These are phyloP conservation scores for Auriscalpium microsporum DNA, from an alignment of 768 basidiomycete genomes.

Conservation along the genomic window DNA sequence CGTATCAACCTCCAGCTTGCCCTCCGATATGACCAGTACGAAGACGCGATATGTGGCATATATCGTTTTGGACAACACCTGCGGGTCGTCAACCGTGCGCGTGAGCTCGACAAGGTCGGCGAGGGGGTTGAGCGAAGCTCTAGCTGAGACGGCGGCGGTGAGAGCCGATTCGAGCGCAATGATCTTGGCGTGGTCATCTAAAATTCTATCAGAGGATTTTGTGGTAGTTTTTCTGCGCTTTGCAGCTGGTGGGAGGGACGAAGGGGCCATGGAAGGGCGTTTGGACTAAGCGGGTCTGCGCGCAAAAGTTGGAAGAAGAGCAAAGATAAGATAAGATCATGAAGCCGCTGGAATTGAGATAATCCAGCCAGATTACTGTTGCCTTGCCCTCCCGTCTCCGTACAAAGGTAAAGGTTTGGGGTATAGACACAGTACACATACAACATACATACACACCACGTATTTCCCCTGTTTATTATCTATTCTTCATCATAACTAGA, in stretches of 20 bases:
- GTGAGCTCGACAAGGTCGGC: slow-evolving; percentile 65
- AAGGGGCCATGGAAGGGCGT: background rate
- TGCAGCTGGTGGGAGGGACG: background rate
- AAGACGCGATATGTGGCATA: slow-evolving; percentile 81
- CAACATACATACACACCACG: background rate
- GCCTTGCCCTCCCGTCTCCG: too few relatives aligned
- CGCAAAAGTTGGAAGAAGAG: too few relatives aligned
- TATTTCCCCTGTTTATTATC: too few relatives aligned
- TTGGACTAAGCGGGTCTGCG: too few relatives aligned
- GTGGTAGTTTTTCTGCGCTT: background rate
- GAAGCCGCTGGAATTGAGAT: too few relatives aligned
- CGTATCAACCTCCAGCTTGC: slow-evolving; percentile 45
- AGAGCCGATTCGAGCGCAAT: slow-evolving; percentile 47
- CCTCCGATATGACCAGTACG: slow-evolving; percentile 48
- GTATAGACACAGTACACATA: too few relatives aligned
- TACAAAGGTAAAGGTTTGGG: too few relatives aligned
- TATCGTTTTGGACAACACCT: slow-evolving; percentile 61
- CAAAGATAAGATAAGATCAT: too few relatives aligned
- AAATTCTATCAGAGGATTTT: background rate
- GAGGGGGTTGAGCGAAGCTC: slow-evolving; percentile 67
- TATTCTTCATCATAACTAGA: background rate
- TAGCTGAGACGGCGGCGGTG: slow-evolving; percentile 40
- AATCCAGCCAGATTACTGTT: too few relatives aligned
- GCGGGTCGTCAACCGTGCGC: slow-evolving; percentile 37
- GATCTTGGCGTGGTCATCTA: background rate